phyloP scores from a whole-genome alignment of 2,329 filamentous ascomycete species.

The Paraphaeosphaeria minitans region DNA sequence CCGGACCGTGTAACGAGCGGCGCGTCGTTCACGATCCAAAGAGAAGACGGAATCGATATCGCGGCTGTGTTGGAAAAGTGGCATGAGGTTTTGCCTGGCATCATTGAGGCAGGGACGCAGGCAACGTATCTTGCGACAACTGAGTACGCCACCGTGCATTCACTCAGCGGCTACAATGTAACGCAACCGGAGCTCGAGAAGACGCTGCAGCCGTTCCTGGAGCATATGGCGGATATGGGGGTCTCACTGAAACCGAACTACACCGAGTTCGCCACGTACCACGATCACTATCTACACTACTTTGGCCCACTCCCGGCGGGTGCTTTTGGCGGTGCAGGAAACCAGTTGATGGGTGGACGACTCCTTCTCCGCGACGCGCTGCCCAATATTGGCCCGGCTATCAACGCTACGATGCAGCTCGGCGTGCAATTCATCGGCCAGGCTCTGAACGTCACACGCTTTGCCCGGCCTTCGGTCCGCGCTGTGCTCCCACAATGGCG shows the following conservation, averaged over 20 bases:
- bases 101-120: not conserved
- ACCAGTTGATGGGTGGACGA: constrained; percentile 24
- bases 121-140: not conserved
- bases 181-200: constrained; percentile 4
- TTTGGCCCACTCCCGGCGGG: constrained; percentile 28
- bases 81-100: no score
- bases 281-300: constrained; percentile 31
- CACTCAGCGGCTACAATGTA: constrained; percentile 8
- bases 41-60: not conserved
- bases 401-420: not conserved
- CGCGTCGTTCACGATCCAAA: not conserved
- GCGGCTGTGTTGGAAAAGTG: no score
- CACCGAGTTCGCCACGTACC: constrained; percentile 23
- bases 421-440: not conserved
- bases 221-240: constrained; percentile 14
- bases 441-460: not conserved
- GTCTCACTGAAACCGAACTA: constrained; percentile 21
- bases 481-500: constrained; percentile 16
- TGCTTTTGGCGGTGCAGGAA: constrained; percentile 25
- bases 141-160: not conserved
- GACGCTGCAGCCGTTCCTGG: constrained; percentile 16
- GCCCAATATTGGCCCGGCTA: constrained; percentile 21
- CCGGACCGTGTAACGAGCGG: no score
- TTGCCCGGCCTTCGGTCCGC: not conserved
- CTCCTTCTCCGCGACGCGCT: constrained; percentile 25